phyloP scores from a whole-genome alignment of 148 eudicot genomes.

The Chenopodium formosanum region DNA sequence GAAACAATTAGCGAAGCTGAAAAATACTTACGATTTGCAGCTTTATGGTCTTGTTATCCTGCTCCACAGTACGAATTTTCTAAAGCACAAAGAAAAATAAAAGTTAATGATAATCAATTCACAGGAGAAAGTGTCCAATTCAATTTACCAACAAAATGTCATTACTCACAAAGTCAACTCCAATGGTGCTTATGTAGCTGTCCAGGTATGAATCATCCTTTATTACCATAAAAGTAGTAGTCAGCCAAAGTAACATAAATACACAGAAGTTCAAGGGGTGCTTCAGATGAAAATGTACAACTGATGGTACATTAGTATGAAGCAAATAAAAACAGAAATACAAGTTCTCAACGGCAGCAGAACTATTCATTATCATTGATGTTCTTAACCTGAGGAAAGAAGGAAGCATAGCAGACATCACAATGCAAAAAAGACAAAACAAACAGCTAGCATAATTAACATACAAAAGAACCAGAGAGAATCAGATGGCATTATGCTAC shows the following conservation, averaged over 20 bases:
- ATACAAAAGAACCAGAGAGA: not conserved
- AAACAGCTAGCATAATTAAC: not conserved
- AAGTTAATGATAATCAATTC: not conserved
- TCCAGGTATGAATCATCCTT: conserved; percentile 59
- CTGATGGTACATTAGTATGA: not conserved
- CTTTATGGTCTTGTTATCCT: conserved; percentile 46
- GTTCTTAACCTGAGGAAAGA: not conserved
- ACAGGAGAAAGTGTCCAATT: not conserved
- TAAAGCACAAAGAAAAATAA: not conserved
- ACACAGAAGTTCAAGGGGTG: not conserved
- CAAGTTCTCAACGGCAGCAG: not conserved
- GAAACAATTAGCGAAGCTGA: not conserved
- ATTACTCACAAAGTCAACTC: conserved; percentile 57
- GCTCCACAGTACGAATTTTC: conserved; percentile 61
- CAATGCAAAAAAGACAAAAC: not conserved
- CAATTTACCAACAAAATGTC: not conserved
- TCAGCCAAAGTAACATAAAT: not conserved
- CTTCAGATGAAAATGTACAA: not conserved
- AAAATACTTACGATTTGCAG: conserved; percentile 43
- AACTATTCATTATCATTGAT: not conserved
- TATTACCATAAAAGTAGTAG: conserved; percentile 1
- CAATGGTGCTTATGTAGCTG: conserved; percentile 61
- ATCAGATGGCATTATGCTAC: not conserved
- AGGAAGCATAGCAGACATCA: not conserved
- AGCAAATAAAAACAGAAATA: not conserved